Evolutionary conservation across 75 land plant genomes (phyloP).

Genomic region (Cunninghamia lanceolata): DNA sequence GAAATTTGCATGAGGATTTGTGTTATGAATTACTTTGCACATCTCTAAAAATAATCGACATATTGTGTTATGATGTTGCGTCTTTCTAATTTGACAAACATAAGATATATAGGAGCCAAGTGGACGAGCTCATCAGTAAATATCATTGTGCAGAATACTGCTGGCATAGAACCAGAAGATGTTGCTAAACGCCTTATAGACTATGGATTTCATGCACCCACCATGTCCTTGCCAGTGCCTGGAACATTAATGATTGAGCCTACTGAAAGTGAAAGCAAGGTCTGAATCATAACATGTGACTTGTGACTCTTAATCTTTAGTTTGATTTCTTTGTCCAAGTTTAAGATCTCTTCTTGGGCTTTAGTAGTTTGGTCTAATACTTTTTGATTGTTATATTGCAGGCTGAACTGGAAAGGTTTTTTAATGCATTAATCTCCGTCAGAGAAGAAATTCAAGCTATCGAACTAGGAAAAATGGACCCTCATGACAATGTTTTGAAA

Average conservation of each 20-base stretch:
- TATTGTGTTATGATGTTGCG: background rate
- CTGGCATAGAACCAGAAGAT: conserved; percentile 98
- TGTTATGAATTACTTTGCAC: background rate
- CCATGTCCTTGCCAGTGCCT: conserved; percentile 99
- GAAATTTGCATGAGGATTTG: background rate
- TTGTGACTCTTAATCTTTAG: background rate
- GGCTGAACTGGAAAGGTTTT: conserved; percentile 97
- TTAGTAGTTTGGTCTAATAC: background rate
- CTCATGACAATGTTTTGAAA: conserved; percentile 91
- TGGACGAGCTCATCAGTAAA: background rate
- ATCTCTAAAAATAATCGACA: background rate
- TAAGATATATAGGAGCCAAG: background rate
- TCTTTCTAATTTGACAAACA: background rate
- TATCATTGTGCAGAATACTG: conserved; percentile 60
- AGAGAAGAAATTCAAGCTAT: conserved; percentile 85
- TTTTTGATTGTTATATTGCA: conserved; percentile 22
- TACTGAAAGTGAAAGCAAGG: conserved; percentile 99
- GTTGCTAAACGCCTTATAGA: conserved; percentile 99
- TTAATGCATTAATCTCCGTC: conserved; percentile 87
- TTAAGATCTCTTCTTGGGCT: background rate
- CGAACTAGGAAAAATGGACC: conserved; percentile 75
- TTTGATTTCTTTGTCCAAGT: background rate
- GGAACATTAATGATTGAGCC: conserved; percentile 99
- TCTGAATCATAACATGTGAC: conserved; percentile 12
- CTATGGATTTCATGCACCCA: conserved; percentile 98